Evolutionary conservation across 2,329 filamentous ascomycete species (phyloP).

Genomic region (Xylaria sp.): DNA sequence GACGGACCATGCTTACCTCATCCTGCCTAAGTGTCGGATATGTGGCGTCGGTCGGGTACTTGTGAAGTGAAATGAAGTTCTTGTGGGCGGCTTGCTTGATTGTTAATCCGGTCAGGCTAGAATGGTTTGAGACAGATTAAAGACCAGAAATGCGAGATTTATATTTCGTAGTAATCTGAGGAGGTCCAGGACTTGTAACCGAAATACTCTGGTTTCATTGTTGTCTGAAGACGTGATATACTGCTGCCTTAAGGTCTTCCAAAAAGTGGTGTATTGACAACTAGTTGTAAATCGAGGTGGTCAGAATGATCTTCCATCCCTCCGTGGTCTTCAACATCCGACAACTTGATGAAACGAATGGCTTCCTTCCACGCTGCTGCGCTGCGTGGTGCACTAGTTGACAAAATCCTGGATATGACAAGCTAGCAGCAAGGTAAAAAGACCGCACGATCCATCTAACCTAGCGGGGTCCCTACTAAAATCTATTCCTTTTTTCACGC

Average conservation of each 20-base stretch:
- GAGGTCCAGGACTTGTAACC: background rate
- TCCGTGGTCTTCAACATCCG: background rate
- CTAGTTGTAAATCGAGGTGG: background rate
- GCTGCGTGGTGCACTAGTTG: background rate
- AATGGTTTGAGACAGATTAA: background rate
- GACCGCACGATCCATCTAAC: background rate
- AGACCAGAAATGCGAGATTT: background rate
- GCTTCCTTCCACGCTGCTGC: background rate
- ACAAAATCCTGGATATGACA: background rate
- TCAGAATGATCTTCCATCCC: background rate
- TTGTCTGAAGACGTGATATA: background rate
- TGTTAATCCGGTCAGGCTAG: background rate
- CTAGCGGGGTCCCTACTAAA: background rate
- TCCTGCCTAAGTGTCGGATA: background rate
- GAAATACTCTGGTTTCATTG: background rate
- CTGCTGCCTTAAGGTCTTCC: background rate
- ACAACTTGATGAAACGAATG: background rate
- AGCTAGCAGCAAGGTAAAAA: background rate
- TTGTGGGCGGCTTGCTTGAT: background rate
- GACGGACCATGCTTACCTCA: conserved; percentile 5
- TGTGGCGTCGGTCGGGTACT: background rate
- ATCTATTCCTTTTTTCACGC: background rate
- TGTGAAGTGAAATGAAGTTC: background rate
- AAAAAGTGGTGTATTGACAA: background rate
- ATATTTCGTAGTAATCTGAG: background rate